Base-by-base conservation (phyloP, 805 yeast genomes). In the Pichia phayaonensis region DNA sequence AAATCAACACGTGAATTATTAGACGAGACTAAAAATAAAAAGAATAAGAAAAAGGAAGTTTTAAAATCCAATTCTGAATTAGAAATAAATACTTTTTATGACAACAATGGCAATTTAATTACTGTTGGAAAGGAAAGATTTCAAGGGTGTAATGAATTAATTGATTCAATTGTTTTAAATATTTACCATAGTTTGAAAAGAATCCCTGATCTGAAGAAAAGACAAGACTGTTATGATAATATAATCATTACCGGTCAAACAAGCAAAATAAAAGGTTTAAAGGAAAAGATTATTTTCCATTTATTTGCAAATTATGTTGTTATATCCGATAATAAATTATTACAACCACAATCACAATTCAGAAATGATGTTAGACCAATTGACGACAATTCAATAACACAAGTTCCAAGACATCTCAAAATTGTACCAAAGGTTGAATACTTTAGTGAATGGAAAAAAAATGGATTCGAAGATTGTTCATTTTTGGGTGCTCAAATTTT, bases 371-470 rank as follows among this genome's bases (percentile, higher is more conserved):
- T 62, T 8, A 52, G 48, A 34, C 56, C 57, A 31, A 51, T 54
- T 15, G 62, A 54, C 59, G 69, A 51, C 56, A 56, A 55, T 56
- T 61, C 54, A 52, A 63, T 54, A 56, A 74, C 46, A 23, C 98
- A 92, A 68, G 90, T 84, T 2, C 98, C 97, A 22, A 80, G 82
- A n/a, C 72, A 81, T 15, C 76, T 90, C 50, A 80, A 77, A 56
- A 62, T 81, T 46, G 80, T 83, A 24, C 83, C 84, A 59, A 76
- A 80, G 65, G 95, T 97, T 0, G 98, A 92, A 50, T 90, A 92
- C 66, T 92, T 92, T 69, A 87, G 96, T 1, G 96, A 88, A 57
- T 92, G 97, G 97, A 90, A 90, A 68, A 80, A 80, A 64, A 67
- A 69, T 39, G 90, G 92, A 1, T 83, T 84, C 77, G 82, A 84